phyloP scores from a whole-genome alignment of 2,329 filamentous ascomycete species.

The Salinomyces thailandicus region DNA sequence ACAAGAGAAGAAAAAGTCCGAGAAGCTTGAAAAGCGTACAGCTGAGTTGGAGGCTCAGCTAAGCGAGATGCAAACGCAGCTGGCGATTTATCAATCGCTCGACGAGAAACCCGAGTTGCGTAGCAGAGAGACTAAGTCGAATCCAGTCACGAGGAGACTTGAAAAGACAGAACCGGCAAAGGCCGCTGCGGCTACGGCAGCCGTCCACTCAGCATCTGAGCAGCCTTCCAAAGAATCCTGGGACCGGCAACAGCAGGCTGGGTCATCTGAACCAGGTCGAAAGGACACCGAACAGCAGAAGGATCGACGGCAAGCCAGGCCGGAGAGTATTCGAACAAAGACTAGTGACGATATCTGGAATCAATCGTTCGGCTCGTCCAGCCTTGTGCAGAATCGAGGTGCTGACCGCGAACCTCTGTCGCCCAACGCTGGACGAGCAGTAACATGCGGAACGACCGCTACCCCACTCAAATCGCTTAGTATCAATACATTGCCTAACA shows the following conservation, averaged over 20 bases:
- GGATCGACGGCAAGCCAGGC: neutral
- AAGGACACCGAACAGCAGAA: neutral
- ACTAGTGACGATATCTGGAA: constrained; percentile 18
- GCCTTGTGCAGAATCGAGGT: constrained; percentile 4
- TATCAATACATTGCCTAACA: constrained; percentile 17
- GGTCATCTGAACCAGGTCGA: neutral
- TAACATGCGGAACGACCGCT: constrained; percentile 16
- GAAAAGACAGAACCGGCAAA: neutral
- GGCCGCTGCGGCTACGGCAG: neutral
- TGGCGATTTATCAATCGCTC: neutral
- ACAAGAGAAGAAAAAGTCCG: constrained; percentile 54
- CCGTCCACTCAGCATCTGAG: neutral
- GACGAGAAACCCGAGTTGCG: neutral
- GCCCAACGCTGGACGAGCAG: constrained; percentile 11
- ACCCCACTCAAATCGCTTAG: constrained; percentile 20
- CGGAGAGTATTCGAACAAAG: constrained; percentile 3
- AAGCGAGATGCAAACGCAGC: constrained; percentile 25
- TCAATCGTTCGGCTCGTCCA: constrained; percentile 13
- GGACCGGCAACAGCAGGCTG: neutral
- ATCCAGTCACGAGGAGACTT: neutral
- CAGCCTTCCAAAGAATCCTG: neutral
- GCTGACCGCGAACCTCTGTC: constrained; percentile 6
- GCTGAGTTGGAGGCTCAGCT: constrained; percentile 52
- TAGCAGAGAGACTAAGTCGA: neutral
- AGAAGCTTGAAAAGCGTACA: constrained; percentile 53